Percentiles rank a stretch among this genome's conserved stretches.
phyloP scores from a whole-genome alignment of 345 rosid species.

The Turritis glabra region DNA sequence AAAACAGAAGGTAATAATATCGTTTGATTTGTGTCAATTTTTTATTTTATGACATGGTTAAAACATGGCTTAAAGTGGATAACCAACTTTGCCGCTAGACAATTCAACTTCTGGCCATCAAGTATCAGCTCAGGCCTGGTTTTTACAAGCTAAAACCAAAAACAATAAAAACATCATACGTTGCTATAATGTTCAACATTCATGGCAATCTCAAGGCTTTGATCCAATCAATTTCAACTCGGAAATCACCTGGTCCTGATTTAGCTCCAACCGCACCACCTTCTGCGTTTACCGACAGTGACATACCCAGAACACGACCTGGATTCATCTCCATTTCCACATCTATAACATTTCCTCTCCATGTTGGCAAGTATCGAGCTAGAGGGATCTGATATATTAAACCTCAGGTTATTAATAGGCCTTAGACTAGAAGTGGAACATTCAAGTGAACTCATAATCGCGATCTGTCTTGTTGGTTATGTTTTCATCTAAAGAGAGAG shows the following conservation, averaged over 20 bases:
- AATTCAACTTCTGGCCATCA: constrained; percentile 2
- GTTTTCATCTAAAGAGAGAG: no score
- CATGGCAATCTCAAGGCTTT: constrained; percentile 56
- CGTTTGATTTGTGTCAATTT: background rate
- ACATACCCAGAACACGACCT: constrained; percentile 82
- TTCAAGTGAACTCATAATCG: background rate
- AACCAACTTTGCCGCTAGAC: background rate
- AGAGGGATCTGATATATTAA: constrained; percentile 70
- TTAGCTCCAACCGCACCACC: constrained; percentile 15
- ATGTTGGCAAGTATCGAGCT: constrained; percentile 76
- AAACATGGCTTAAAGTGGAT: background rate
- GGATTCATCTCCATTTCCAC: constrained; percentile 85
- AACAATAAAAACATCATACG: constrained; percentile 22
- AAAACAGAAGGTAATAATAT: background rate
- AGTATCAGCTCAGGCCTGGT: constrained; percentile 19
- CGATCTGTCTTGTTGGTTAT: background rate
- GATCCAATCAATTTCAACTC: constrained; percentile 84
- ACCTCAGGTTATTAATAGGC: background rate
- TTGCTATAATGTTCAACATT: constrained; percentile 10
- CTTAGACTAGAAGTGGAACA: background rate
- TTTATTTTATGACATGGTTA: constrained; percentile 3
- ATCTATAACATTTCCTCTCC: constrained; percentile 94
- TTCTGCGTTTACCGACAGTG: constrained; percentile 84
- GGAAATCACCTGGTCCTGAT: constrained; percentile 64
- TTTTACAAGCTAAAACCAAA: constrained; percentile 18